A percentile compares a stretch with the other conserved stretches of the same genome.
These are phyloP conservation scores for Nakazawaea ishiwadae DNA, from an alignment of 805 yeast genomes.

Conservation along the genomic window DNA sequence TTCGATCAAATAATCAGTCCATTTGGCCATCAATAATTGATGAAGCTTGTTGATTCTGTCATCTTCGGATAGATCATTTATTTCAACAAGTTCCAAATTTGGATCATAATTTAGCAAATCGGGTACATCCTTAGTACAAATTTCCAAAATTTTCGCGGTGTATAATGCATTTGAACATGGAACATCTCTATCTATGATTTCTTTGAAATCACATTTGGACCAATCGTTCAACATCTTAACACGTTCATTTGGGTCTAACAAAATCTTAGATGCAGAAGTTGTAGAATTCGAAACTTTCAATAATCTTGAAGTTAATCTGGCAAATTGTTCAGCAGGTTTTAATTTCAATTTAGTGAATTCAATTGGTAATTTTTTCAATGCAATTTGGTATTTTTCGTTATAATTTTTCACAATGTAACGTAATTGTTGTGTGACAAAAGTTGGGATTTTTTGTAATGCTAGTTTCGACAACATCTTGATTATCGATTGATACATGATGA, in stretches of 20 bases:
- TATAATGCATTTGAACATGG: conserved; percentile 18
- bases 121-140: conserved; percentile 34
- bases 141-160: conserved; percentile 25
- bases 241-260: conserved; percentile 23
- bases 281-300: conserved; percentile 42
- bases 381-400: conserved; percentile 33
- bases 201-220: conserved; percentile 35
- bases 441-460: conserved; percentile 56
- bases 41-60: conserved; percentile 1
- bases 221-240: conserved; percentile 45
- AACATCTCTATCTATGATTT: conserved; percentile 12
- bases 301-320: conserved; percentile 48
- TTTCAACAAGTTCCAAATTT: too few relatives aligned
- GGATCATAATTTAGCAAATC: too few relatives aligned
- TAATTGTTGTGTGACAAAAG: conserved; percentile 47
- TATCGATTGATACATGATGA: conserved; percentile 49
- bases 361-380: conserved; percentile 42
- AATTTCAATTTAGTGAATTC: conserved; percentile 48
- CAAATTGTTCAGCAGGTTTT: conserved; percentile 48
- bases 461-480: conserved; percentile 59
- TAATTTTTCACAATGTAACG: conserved; percentile 47
- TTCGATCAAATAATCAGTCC: conserved; percentile 31
- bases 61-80: not conserved
- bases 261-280: conserved; percentile 6
- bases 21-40: conserved; percentile 16